Conservation (phyloP, 208 protist species). For the Acanthamoeba royreba region DNA sequence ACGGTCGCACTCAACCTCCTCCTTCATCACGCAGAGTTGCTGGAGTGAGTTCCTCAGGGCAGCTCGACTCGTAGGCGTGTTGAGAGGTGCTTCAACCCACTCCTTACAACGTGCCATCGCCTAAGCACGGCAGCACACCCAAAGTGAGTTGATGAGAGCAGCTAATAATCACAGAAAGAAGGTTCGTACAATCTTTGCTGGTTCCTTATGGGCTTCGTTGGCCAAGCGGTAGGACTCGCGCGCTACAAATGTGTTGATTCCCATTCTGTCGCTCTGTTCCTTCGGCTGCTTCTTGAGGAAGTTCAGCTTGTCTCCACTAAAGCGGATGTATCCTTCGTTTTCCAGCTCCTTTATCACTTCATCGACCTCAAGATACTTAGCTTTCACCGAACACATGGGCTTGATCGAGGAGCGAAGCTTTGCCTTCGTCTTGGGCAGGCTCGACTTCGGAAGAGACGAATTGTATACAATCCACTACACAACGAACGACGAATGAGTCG, state of each 20-base stretch:
- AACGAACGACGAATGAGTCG: background rate
- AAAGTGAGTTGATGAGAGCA: background rate
- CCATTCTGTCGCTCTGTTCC: background rate
- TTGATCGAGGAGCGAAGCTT: background rate
- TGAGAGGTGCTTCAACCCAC: background rate
- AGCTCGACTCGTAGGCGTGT: background rate
- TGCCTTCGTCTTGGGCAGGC: conserved; percentile 1
- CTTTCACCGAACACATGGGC: conserved; percentile 12
- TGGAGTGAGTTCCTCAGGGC: background rate
- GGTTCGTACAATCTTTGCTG: background rate
- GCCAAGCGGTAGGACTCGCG: background rate
- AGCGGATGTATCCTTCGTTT: background rate
- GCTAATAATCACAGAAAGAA: background rate
- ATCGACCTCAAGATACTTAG: background rate
- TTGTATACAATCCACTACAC: background rate
- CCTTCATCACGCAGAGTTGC: background rate
- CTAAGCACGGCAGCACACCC: background rate
- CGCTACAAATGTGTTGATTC: background rate
- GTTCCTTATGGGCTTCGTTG: conserved; percentile 23
- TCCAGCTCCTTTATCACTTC: background rate
- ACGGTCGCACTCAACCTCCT: background rate
- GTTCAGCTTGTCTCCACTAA: background rate
- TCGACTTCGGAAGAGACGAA: background rate
- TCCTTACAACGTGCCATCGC: background rate
- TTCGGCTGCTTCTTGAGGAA: background rate